Evolutionary conservation across 495 filamentous ascomycete species (phyloP).

Genomic region (Daldinia concentrica): DNA sequence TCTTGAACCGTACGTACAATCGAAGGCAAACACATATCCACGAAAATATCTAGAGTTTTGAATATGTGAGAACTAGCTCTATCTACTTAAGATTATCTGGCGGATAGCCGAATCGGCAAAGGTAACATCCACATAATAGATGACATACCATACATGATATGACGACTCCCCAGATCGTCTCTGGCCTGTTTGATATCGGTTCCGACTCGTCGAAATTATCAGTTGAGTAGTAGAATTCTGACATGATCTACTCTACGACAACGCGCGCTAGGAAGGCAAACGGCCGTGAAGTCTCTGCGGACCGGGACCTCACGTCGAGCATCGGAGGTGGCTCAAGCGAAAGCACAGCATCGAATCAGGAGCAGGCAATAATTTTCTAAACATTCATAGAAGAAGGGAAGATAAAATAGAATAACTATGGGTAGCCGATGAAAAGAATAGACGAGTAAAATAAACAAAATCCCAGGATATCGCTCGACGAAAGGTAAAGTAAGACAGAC

Average conservation of each 20-base stretch:
- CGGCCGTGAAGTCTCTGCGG: conserved; percentile 1
- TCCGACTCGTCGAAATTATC: conserved; percentile 43
- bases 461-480: not conserved
- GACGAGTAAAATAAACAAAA: not conserved
- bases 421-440: not conserved
- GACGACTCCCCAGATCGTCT: conserved; percentile 39
- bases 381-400: not conserved
- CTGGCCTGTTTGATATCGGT: conserved; percentile 37
- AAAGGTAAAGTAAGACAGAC: not conserved
- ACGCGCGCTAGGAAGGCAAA: not conserved
- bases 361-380: not conserved
- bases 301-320: conserved; percentile 11
- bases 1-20: conserved; percentile 42
- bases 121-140: not conserved
- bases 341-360: conserved; percentile 21
- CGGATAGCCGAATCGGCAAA: not conserved
- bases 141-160: conserved; percentile 43
- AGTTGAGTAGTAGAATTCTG: conserved; percentile 32
- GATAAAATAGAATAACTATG: not conserved
- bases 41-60: conserved; percentile 26
- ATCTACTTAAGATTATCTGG: not conserved
- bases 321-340: conserved; percentile 2
- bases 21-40: conserved; percentile 46
- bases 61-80: conserved; percentile 9
- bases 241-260: conserved; percentile 22